Evolutionary conservation across 1,139 yeast genomes (phyloP), one percentile per base, ranked within the genome.

Genomic region (Lodderomyces elongisporus): DNA sequence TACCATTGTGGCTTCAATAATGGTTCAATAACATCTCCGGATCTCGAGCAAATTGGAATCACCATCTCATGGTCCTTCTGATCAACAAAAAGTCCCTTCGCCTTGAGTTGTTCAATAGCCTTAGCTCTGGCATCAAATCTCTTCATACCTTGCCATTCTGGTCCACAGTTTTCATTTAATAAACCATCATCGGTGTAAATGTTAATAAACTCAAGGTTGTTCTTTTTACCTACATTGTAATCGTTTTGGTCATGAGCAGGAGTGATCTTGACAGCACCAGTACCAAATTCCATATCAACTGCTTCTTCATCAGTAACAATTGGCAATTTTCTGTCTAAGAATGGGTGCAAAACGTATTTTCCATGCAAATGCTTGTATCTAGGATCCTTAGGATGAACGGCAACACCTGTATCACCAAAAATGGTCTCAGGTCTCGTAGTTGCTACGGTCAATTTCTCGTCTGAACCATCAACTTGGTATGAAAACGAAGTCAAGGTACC

Each of bases 201-300:
- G 63, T 87, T 88, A 60, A 91, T 74, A 54, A 88, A 78, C 58
- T 87, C 96, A 51, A 91, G 73, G 53, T 79, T 71, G 61, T 87
- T 87, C 67, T 97, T 88, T 67, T 85, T 88, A 69, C 98, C 98
- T 38, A 96, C 85, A 53, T 71, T 75, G 72, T 85, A 87, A 85
- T 91, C 98, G 73, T 91, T 91, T 52, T 83, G 85, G 63, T 91
- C 98, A 61, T 91, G 98, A 35, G 95, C 96, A 40, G 98, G 98
- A 15, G 98, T 91, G 56, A 91, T 91, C 66, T 91, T 91, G 45
- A 91, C 98, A 28, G 98, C 98, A 81, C 98, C 98, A 46, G 98
- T 91, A 73, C 98, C 98, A 49, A 91, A 91, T 61, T 85, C 95
- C 97, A 91, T 91, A 60, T 91, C 98, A 44, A 91, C 98, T 26